Evolutionary conservation across 1,139 yeast genomes (phyloP), one percentile per base, ranked within the genome.

Genomic region (Fermentozyma sake): DNA sequence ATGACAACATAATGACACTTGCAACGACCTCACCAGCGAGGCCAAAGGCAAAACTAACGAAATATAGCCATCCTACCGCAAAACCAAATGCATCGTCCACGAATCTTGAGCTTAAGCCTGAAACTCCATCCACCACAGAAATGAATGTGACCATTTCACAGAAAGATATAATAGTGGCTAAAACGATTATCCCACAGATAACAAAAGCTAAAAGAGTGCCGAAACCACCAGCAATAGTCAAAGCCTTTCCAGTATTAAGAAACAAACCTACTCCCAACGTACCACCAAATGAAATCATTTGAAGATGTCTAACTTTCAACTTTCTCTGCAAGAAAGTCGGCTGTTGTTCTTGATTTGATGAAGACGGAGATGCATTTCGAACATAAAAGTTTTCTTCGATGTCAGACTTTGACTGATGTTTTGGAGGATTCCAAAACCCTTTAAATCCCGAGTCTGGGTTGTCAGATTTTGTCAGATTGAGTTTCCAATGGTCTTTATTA

Each of bases 1-100:
- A 81, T 14, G 83, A 70, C 22, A 85, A 58, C 76, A 85, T 72
- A 22, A 84, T 77, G 1, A 85, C 76, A 18, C 85, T 79, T 0
- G 94, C 93, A 4, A 84, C 80, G 8, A 85, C 69, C 47, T 86
- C 95, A 0, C 89, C 75, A 0, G 95, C 87, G 30, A 84, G 58
- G 0, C 87, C 85, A 30, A 82, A 59, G 5, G 83, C 68, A 50
- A 82, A 83, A 34, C 85, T 73, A 10, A 81, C 52, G 76, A 89
- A 84, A 52, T 85, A 85, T 23, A 76, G 62, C 67, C 87, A 72
- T 0, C 95, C 95, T 0, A 83, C 63, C 1, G 93, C 79, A 50
- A 84, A 82, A 0, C 95, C 95, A 49, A 85, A 76, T 0, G 95
- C 84, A 41, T 81, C 87, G 47, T 85, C 94, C 2, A 84, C 85